Percentiles rank a stretch among this genome's conserved stretches.
These are phyloP conservation scores for Pseudocercospora macadamiae DNA, from an alignment of 2,329 filamentous ascomycete species.

Conservation along the genomic window DNA sequence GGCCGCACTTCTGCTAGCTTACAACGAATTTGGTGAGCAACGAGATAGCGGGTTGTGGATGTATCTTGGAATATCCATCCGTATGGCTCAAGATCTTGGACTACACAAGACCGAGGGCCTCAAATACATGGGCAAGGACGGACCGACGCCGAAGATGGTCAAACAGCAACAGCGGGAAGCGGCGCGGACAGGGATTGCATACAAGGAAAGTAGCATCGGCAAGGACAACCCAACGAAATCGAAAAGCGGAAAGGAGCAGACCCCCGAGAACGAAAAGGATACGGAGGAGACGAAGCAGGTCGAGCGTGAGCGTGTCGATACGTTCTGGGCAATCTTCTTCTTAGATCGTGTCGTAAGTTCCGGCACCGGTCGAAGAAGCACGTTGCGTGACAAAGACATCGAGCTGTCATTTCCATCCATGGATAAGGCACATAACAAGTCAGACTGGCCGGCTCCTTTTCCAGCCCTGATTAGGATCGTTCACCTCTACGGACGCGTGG, in stretches of 20 bases:
- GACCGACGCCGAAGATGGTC: constrained; percentile 60
- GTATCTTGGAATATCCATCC: constrained; percentile 85
- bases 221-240: constrained; percentile 44
- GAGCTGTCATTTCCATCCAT: constrained; percentile 71
- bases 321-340: constrained; percentile 89
- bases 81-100: constrained; percentile 78
- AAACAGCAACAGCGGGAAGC: constrained; percentile 38
- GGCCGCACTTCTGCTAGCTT: constrained; percentile 79
- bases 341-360: constrained; percentile 86
- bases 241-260: constrained; percentile 49
- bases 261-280: constrained; percentile 64
- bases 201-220: constrained; percentile 6
- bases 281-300: constrained; percentile 59
- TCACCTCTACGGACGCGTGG: constrained; percentile 81
- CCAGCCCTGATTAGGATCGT: constrained; percentile 81
- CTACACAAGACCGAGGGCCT: constrained; percentile 81
- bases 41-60: constrained; percentile 92
- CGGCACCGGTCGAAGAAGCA: constrained; percentile 81
- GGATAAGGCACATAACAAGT: constrained; percentile 55
- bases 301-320: constrained; percentile 81
- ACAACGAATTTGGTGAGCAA: constrained; percentile 85
- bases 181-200: constrained; percentile 3
- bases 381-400: constrained; percentile 80
- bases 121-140: constrained; percentile 57
- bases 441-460: constrained; percentile 76